phyloP scores from a whole-genome alignment of 73 alveolate genomes.

The Paramecium octaurelia region DNA sequence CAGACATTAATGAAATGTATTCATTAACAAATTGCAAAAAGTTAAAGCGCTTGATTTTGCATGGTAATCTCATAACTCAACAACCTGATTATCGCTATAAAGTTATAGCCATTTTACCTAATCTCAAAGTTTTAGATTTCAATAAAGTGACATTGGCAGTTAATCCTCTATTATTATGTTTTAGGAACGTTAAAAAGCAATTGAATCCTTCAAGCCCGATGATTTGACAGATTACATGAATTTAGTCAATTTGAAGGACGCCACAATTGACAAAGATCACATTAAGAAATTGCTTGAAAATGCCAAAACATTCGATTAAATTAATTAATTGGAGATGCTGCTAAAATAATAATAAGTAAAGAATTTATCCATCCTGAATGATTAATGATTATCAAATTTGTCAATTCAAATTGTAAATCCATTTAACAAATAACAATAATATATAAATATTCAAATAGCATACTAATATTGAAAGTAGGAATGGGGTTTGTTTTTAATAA shows the following conservation, averaged over 20 bases:
- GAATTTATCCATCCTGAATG: not conserved
- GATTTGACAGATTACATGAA: constrained; percentile 12
- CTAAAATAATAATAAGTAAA: constrained; percentile 2
- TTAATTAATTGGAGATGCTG: constrained; percentile 11
- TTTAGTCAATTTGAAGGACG: not conserved
- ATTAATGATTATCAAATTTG: not conserved
- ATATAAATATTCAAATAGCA: not conserved
- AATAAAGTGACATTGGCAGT: constrained; percentile 28
- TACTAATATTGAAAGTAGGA: too few relatives aligned
- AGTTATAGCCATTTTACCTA: constrained; percentile 48
- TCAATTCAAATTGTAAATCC: not conserved
- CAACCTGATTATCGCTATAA: constrained; percentile 47
- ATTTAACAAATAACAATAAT: not conserved
- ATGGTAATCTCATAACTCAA: constrained; percentile 48
- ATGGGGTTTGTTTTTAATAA: too few relatives aligned
- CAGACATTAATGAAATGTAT: constrained; percentile 51
- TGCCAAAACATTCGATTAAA: constrained; percentile 32
- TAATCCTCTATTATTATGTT: not conserved
- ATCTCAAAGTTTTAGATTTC: constrained; percentile 50
- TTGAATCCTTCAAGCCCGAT: not conserved
- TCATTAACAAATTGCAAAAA: constrained; percentile 45
- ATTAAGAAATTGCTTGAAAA: not conserved
- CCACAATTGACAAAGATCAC: not conserved
- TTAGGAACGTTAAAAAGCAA: not conserved
- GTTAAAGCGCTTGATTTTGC: constrained; percentile 39